Evolutionary conservation across 2,329 filamentous ascomycete genomes (phyloP).

Genomic region (Aspergillus japonicus): DNA sequence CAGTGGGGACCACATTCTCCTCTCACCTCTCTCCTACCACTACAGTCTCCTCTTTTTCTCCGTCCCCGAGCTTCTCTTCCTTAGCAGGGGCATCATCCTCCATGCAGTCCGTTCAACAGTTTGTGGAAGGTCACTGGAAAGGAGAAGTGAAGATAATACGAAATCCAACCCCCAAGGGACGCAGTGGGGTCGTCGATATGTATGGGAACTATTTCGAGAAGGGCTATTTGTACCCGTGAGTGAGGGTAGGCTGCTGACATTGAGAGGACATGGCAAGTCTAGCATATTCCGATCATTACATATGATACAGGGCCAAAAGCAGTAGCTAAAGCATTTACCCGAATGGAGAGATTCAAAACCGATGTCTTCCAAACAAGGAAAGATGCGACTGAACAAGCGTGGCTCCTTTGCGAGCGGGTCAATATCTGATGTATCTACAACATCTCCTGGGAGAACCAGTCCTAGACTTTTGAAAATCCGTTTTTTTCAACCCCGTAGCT

Average conservation of each 20-base stretch:
- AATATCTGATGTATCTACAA: neutral
- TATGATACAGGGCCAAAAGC: too few relatives aligned
- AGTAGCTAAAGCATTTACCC: neutral
- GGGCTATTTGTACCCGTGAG: conserved; percentile 52
- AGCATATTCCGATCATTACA: neutral
- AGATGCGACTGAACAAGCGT: neutral
- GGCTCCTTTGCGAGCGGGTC: neutral
- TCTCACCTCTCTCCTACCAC: conserved; percentile 4
- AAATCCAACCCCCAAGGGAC: conserved; percentile 38
- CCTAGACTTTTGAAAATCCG: neutral
- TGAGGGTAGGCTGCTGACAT: neutral
- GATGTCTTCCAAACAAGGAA: neutral
- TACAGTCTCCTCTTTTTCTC: conserved; percentile 12
- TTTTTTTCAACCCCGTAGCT: conserved; percentile 20
- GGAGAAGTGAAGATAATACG: conserved; percentile 60
- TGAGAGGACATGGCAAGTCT: neutral
- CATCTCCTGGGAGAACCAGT: neutral
- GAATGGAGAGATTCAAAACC: neutral
- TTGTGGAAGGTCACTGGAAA: conserved; percentile 59
- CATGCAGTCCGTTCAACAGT: conserved; percentile 32
- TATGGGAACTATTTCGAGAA: conserved; percentile 56
- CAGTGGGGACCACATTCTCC: conserved; percentile 23
- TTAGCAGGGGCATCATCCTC: conserved; percentile 15
- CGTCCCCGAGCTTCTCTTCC: conserved; percentile 15
- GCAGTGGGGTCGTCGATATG: conserved; percentile 50